Evolutionary conservation across 352 stramenopile species (phyloP).

Genomic region (Aphanomyces astaci): DNA sequence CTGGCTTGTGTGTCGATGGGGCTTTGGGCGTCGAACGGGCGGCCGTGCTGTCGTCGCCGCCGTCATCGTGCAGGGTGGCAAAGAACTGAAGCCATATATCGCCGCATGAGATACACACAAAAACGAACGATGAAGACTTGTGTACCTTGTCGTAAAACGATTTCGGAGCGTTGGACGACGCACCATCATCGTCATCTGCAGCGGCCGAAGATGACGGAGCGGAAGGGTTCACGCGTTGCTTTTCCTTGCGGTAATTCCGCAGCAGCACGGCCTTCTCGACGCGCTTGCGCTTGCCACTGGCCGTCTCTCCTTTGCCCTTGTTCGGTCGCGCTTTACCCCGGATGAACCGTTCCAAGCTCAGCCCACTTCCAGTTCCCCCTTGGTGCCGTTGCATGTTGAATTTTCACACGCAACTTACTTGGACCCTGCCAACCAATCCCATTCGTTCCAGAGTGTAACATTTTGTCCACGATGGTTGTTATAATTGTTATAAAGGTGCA

Average conservation of each 20-base stretch:
- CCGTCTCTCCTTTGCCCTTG: conserved; percentile 61
- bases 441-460: too few species aligned
- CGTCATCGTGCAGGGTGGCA: conserved; percentile 26
- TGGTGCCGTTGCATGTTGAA: background rate
- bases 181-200: too few species aligned
- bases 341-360: conserved; percentile 83
- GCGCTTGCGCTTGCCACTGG: conserved; percentile 71
- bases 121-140: conserved; percentile 22
- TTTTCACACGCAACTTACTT: background rate
- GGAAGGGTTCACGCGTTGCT: conserved; percentile 42
- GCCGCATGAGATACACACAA: conserved; percentile 7
- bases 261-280: conserved; percentile 73
- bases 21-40: conserved; percentile 21
- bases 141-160: conserved; percentile 77
- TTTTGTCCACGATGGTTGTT: too few species aligned
- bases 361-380: conserved; percentile 39
- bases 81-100: too few species aligned
- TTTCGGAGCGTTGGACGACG: conserved; percentile 22
- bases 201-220: conserved; percentile 15
- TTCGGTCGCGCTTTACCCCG: conserved; percentile 73
- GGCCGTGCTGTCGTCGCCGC: conserved; percentile 24
- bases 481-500: too few species aligned
- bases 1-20: conserved; percentile 40
- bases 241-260: conserved; percentile 76
- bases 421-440: background rate